Percentiles rank a stretch among this genome's conserved stretches.
phyloP scores from a whole-genome alignment of 371 early-diverging fungal species.

The Chytridiales sp. region DNA sequence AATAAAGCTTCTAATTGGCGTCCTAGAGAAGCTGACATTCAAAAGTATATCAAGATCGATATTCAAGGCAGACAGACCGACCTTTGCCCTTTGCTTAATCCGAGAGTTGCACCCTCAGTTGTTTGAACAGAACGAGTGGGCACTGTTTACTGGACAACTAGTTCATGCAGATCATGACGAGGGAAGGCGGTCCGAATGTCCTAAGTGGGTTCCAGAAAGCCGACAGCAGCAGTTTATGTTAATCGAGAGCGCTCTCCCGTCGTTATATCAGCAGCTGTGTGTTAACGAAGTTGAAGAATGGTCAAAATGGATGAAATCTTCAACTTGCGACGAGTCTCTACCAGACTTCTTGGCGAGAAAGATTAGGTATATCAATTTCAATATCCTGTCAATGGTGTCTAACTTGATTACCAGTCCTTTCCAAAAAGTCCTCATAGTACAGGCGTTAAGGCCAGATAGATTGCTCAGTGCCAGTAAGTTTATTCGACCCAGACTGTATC shows the following conservation, averaged over 20 bases:
- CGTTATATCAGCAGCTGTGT: slow-evolving; percentile 24
- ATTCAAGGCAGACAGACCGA: slow-evolving; percentile 51
- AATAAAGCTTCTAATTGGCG: slow-evolving; percentile 38
- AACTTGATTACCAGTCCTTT: slow-evolving; percentile 34
- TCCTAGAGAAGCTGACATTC: slow-evolving; percentile 41
- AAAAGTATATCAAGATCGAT: slow-evolving; percentile 45
- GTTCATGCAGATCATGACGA: slow-evolving; percentile 35
- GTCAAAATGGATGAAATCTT: slow-evolving; percentile 41
- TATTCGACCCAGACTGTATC: not conserved
- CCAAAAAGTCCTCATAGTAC: slow-evolving; percentile 49
- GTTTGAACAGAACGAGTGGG: slow-evolving; percentile 50
- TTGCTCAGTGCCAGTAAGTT: slow-evolving; percentile 47
- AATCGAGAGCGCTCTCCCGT: slow-evolving; percentile 26
- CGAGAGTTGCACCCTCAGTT: slow-evolving; percentile 38
- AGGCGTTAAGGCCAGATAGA: slow-evolving; percentile 51
- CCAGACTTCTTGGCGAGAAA: slow-evolving; percentile 26
- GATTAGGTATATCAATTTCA: slow-evolving; percentile 35
- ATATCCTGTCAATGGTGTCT: not conserved
- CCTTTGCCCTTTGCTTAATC: slow-evolving; percentile 49
- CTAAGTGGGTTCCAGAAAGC: slow-evolving; percentile 49
- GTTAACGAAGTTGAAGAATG: slow-evolving; percentile 38
- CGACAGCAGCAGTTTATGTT: slow-evolving; percentile 22
- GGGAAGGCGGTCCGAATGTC: slow-evolving; percentile 24
- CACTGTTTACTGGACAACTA: slow-evolving; percentile 41
- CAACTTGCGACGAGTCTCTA: slow-evolving; percentile 36